These are phyloP conservation scores for Fusarium piperis DNA, from an alignment of 2,329 filamentous ascomycete genomes.

Conservation along the genomic window DNA sequence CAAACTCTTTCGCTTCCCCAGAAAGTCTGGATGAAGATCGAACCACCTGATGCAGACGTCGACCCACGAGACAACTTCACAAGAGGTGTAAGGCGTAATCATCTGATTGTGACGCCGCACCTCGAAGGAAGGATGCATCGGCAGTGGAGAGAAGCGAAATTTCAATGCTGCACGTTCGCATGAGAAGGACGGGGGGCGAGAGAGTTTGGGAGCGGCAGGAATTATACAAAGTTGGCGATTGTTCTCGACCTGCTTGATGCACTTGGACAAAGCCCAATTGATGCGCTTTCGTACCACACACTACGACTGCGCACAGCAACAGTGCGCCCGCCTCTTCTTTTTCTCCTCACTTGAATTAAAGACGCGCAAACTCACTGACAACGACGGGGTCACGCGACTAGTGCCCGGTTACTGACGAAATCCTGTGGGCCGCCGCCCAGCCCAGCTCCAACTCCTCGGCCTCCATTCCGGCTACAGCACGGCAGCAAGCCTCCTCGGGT, in stretches of 20 bases:
- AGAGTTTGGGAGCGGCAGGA: conserved; percentile 18
- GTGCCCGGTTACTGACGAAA: conserved; percentile 12
- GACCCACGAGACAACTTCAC: conserved; percentile 33
- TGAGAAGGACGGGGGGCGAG: conserved; percentile 20
- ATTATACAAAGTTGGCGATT: conserved; percentile 33
- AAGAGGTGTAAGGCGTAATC: conserved; percentile 24
- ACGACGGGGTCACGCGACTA: conserved; percentile 23
- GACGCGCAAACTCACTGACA: conserved; percentile 6
- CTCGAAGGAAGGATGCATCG: conserved; percentile 15
- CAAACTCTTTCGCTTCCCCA: conserved; percentile 32
- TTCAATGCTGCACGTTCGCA: conserved; percentile 26
- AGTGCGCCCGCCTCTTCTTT: not conserved
- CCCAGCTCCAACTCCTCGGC: not conserved
- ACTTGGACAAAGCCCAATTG: conserved; percentile 9
- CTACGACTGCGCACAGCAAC: conserved; percentile 19
- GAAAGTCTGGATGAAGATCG: conserved; percentile 40
- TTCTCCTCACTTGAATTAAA: conserved; percentile 5
- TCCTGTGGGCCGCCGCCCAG: conserved; percentile 16
- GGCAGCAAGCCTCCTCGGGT: not conserved
- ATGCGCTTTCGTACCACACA: conserved; percentile 26
- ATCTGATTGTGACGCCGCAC: conserved; percentile 38
- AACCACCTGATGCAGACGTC: conserved; percentile 41
- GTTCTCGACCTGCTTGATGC: conserved; percentile 15
- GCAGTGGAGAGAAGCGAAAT: conserved; percentile 11
- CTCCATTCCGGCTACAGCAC: not conserved